Percentiles rank a stretch among this genome's conserved stretches.
Evolutionary conservation across 306 rosid species (phyloP).

Genomic region (Dalbergia oliveri): DNA sequence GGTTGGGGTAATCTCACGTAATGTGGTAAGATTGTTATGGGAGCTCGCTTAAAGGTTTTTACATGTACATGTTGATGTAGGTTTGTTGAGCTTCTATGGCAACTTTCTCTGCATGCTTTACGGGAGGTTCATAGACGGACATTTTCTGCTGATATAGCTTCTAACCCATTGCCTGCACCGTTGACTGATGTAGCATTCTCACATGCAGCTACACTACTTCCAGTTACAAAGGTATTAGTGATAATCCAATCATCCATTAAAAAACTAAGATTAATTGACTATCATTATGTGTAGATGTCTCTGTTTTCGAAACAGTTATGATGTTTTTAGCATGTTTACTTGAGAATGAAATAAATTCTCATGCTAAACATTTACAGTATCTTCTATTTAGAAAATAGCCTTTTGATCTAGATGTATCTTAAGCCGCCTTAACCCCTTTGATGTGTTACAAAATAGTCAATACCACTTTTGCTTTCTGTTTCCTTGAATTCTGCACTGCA

Average conservation of each 20-base stretch:
- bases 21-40: constrained; percentile 21
- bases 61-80: constrained; percentile 55
- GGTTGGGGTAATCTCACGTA: constrained; percentile 22
- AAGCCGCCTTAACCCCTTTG: not conserved
- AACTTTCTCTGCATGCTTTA: constrained; percentile 98
- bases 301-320: constrained; percentile 21
- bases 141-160: constrained; percentile 83
- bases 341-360: constrained; percentile 15
- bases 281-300: constrained; percentile 6
- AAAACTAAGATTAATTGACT: constrained; percentile 11
- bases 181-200: constrained; percentile 98
- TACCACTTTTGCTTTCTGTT: constrained; percentile 5
- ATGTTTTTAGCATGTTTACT: constrained; percentile 36
- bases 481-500: constrained; percentile 6
- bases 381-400: not conserved
- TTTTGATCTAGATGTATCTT: constrained; percentile 21
- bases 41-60: constrained; percentile 26
- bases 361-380: constrained; percentile 10
- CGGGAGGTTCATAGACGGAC: constrained; percentile 97
- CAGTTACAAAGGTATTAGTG: constrained; percentile 88
- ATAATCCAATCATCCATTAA: constrained; percentile 8
- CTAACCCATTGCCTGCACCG: constrained; percentile 92
- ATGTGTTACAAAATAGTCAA: constrained; percentile 7
- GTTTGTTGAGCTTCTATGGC: constrained; percentile 99
- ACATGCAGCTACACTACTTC: constrained; percentile 98